phyloP scores from a whole-genome alignment of 345 rosid species.

The Populus tremula region DNA sequence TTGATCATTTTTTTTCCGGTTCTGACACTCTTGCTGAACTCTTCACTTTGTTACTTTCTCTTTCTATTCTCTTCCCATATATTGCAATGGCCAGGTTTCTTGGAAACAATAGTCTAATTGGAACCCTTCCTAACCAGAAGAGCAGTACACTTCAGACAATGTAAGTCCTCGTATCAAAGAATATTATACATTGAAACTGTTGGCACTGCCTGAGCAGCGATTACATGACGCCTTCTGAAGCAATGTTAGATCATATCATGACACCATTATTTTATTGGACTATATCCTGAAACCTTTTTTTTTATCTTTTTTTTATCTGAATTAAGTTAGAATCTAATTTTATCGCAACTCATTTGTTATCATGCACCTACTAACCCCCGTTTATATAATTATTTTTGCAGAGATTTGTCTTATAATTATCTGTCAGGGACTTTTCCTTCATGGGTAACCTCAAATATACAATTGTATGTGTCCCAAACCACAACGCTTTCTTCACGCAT shows the following conservation, averaged over 20 bases:
- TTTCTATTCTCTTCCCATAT: not conserved
- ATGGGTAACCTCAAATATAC: constrained; percentile 23
- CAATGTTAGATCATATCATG: not conserved
- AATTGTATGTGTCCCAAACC: constrained; percentile 29
- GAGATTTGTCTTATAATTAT: constrained; percentile 41
- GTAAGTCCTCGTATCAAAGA: constrained; percentile 19
- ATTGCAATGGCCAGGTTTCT: constrained; percentile 32
- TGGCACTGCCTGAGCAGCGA: not conserved
- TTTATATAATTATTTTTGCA: constrained; percentile 12
- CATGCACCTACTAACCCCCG: not conserved
- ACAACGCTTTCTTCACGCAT: not conserved
- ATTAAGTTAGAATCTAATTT: not conserved
- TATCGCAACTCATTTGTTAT: not conserved
- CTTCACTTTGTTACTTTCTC: not conserved
- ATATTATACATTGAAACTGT: not conserved
- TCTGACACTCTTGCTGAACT: not conserved
- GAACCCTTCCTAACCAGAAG: constrained; percentile 25
- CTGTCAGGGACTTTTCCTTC: constrained; percentile 36
- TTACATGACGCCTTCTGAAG: not conserved
- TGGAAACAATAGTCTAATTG: constrained; percentile 40
- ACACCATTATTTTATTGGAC: not conserved
- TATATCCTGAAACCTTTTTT: not conserved
- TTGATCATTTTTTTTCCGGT: not conserved
- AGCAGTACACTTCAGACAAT: constrained; percentile 25
- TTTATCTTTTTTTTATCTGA: not conserved